Evolutionary conservation across 371 early-diverging fungal species (phyloP), one percentile per base, ranked within the genome.

Genomic region (Syncephalastrum contaminatum): DNA sequence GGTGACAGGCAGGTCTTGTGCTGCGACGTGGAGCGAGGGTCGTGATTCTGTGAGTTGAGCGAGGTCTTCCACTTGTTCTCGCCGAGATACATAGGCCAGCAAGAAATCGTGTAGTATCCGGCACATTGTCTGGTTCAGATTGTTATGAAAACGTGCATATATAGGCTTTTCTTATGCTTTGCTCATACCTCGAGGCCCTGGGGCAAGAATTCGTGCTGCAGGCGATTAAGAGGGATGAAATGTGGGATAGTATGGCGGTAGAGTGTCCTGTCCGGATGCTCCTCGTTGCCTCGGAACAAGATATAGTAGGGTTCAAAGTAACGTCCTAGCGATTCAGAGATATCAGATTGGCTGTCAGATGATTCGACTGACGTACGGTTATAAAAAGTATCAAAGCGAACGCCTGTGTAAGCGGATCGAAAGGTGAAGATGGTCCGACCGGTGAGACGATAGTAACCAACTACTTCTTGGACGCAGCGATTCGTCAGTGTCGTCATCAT

Each of bases 381-480:
- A 53, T 72, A 76, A 53, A 70, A 76, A n/a, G 77, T 76, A 15
- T 76, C 77, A n/a, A 76, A 40, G 7, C 77, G 66, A 10, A 76
- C 60, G 40, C 69, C 69, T 1, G 43, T 54, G 27, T 63, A 60
- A 0, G 53, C 21, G 2, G 56, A 48, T 20, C 67, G 67, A 19
- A 66, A 70, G 3, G 52, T 51, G 42, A 73, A 72, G n/a, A 55
- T 57, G 1, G 71, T 64, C 4, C 64, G 60, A 1, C 73, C 73
- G 8, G 59, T 42, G 10, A 76, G 44, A 7, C 75, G 69, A 56
- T 75, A 67, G 55, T 69, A 69, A 13, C 67, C 67, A 16, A 75
- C 49, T 5, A 69, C 18, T 57, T 75, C 75, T 46, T 64, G 67
- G 4, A 67, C 44, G 30, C 65, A 67, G 16, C 71, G 62, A 4